Evolutionary conservation across 768 basidiomycete genomes (phyloP), one percentile per base, ranked within the genome.

Genomic region (Galerina sulciceps): DNA sequence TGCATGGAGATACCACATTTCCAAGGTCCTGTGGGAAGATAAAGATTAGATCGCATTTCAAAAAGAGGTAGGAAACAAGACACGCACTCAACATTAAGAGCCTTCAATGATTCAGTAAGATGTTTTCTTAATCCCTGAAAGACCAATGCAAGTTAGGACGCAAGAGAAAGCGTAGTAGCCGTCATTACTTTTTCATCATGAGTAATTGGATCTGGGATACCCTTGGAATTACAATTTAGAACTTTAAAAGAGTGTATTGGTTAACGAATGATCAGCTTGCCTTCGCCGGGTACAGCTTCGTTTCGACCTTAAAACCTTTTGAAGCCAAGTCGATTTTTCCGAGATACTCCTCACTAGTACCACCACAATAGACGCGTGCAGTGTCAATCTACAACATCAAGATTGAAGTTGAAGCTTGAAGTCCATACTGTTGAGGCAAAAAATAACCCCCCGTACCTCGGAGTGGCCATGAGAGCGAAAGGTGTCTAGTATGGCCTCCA

Each of bases 1-100:
- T 14, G 76, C 82, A 55, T 88, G 87, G n/a, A 88, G 71, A 62
- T 87, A 88, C 70, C 84, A 77, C 67, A 77, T 65, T 73, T 80
- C 73, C 76, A 77, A 46, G 69, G 81, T 69, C 67, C 81, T 74
- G 79, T 61, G n/a, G n/a, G 8, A 11, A 69, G 22, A 37, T 42
- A 36, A 35, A 53, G 15, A 20, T 34, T 20, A 1, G 22, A 15
- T 45, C 10, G 48, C 4, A 73, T 22, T 37, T 17, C 63, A 53
- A 10, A 37, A n/a, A 6, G 10, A 10, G 10, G 17, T 40, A 20
- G 22, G 18, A 34, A 14, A 41, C 36, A 5, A 42, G 60, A 17
- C 74, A 64, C 76, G 57, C 76, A 87, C 69, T 79, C 69, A 6
- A 77, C 73, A 34, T 78, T 75, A 20, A 87, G 72, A 2, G 70